A percentile compares a stretch with the other conserved stretches of the same genome.
phyloP scores from a whole-genome alignment of 1,284 basidiomycete species.

The Ceratorhiza oryzae-sativae region DNA sequence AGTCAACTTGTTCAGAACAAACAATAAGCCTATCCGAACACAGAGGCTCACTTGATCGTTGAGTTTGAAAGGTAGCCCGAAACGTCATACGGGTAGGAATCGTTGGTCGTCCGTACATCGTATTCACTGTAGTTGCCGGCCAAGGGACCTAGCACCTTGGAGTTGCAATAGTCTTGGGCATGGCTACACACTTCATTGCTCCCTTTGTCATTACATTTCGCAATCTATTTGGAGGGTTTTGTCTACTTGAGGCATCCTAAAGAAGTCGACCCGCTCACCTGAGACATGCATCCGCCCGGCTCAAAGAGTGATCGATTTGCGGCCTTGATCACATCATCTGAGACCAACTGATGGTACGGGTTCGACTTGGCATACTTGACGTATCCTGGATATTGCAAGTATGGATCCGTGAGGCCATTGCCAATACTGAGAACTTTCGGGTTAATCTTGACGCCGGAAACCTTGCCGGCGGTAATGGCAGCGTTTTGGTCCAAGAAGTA shows the following conservation, averaged over 20 bases:
- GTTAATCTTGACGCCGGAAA: conserved; percentile 61
- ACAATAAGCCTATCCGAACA: neutral
- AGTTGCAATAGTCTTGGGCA: conserved; percentile 65
- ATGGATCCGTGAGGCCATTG: conserved; percentile 68
- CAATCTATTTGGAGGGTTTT: conserved; percentile 20
- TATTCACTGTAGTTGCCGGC: conserved; percentile 61
- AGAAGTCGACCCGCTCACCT: conserved; percentile 50
- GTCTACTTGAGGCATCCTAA: neutral
- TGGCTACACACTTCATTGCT: conserved; percentile 54
- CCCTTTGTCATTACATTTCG: conserved; percentile 24
- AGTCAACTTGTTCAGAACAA: neutral
- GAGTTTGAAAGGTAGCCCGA: conserved; percentile 43
- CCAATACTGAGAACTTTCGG: conserved; percentile 68
- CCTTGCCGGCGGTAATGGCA: conserved; percentile 56
- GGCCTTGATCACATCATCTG: conserved; percentile 51
- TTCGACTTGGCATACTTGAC: conserved; percentile 62
- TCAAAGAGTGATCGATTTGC: conserved; percentile 58
- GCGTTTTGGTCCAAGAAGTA: conserved; percentile 65
- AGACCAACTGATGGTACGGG: conserved; percentile 63
- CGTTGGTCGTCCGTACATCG: conserved; percentile 59
- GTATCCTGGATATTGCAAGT: conserved; percentile 64
- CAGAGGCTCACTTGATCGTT: neutral
- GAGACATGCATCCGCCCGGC: conserved; percentile 59
- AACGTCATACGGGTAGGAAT: conserved; percentile 62
- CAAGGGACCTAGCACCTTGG: conserved; percentile 59